A percentile compares a stretch with the other conserved stretches of the same genome.
Conservation (phyloP, 768 basidiomycete species). For the Suillus plorans region DNA sequence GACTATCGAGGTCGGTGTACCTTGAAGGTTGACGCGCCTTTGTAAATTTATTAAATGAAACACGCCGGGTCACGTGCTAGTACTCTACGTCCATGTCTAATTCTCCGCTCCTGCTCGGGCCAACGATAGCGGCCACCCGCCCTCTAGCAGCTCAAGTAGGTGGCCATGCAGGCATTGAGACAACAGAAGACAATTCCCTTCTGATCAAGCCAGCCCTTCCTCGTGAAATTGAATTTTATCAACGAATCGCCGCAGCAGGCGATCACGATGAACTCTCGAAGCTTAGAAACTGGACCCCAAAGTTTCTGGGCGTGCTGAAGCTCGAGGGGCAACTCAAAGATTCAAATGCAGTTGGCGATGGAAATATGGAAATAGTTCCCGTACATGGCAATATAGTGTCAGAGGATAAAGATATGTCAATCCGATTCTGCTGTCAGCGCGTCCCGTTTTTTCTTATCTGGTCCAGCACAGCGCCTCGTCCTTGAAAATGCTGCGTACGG, state of each 20-base stretch:
- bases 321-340: constrained; percentile 54
- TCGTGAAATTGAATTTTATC: constrained; percentile 73
- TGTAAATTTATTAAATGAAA: constrained; percentile 3
- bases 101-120: background rate
- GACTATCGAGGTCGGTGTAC: background rate
- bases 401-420: constrained; percentile 46
- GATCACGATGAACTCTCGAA: constrained; percentile 23
- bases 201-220: constrained; percentile 75
- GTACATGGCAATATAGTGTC: constrained; percentile 21
- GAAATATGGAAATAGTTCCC: constrained; percentile 8
- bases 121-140: constrained; percentile 21
- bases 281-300: constrained; percentile 64
- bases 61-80: background rate
- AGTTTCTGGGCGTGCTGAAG: constrained; percentile 76
- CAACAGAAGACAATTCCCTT: constrained; percentile 72
- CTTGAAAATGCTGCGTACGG: constrained; percentile 77
- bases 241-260: constrained; percentile 43
- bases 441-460: background rate
- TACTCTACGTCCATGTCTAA: background rate
- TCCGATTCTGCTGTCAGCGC: background rate
- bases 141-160: constrained; percentile 69
- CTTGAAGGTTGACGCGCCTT: background rate
- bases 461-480: constrained; percentile 64
- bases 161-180: constrained; percentile 74
- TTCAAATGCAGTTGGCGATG: constrained; percentile 16